phyloP scores from a whole-genome alignment of 495 filamentous ascomycete species.

The Choiromyces venosus region DNA sequence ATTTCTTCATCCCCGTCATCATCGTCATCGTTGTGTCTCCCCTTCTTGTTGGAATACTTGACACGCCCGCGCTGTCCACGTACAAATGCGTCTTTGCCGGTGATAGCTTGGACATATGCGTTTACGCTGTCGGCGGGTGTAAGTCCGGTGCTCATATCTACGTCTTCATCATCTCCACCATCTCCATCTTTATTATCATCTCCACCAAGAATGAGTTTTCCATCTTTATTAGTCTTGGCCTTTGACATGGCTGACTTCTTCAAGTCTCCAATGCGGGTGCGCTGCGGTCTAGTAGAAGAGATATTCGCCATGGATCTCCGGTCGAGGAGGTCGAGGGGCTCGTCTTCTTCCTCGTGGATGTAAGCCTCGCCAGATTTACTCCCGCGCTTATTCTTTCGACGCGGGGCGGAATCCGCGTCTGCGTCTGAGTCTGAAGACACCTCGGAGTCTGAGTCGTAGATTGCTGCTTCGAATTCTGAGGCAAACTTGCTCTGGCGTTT shows the following conservation, averaged over 20 bases:
- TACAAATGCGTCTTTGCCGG: constrained; percentile 72
- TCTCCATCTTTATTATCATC: constrained; percentile 44
- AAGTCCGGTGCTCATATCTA: constrained; percentile 52
- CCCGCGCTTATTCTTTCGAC: constrained; percentile 47
- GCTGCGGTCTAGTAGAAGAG: constrained; percentile 75
- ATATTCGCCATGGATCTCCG: constrained; percentile 85
- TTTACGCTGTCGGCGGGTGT: constrained; percentile 62
- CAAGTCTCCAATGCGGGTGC: constrained; percentile 50
- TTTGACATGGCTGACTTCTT: constrained; percentile 54
- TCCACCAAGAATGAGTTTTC: constrained; percentile 73
- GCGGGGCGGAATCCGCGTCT: constrained; percentile 49
- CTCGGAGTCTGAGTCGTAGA: constrained; percentile 77
- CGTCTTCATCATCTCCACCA: constrained; percentile 49
- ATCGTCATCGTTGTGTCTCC: constrained; percentile 55
- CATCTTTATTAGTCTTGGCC: constrained; percentile 72
- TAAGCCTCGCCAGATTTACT: constrained; percentile 63
- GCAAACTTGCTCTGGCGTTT: constrained; percentile 61
- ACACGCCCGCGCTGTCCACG: constrained; percentile 78
- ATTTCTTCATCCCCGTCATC: constrained; percentile 47
- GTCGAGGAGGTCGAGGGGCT: constrained; percentile 88
- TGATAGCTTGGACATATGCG: constrained; percentile 87
- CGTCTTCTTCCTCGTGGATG: constrained; percentile 87
- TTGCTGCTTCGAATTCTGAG: constrained; percentile 89
- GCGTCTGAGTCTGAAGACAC: constrained; percentile 58
- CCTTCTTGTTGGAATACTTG: constrained; percentile 72